Base-by-base conservation (phyloP, 1,139 yeast genomes). In the Blastobotrys illinoisensis region DNA sequence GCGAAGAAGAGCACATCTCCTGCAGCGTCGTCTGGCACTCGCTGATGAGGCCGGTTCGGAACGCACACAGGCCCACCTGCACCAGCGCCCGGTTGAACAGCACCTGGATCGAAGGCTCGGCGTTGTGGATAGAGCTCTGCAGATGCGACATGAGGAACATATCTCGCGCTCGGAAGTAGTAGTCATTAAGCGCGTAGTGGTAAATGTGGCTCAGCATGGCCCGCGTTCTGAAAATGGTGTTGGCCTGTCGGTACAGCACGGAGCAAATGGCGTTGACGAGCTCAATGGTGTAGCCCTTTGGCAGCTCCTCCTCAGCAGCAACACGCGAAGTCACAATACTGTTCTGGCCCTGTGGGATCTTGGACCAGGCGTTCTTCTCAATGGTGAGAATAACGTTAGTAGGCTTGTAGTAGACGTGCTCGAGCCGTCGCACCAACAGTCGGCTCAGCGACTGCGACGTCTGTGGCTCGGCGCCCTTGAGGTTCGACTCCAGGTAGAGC, bases 51-150 rank as follows among this genome's bases (percentile, higher is more conserved):
- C 98, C 97, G 53, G 81, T 75, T 72, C 97, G 85, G 84, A 95
- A 95, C 16, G 99, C 99, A 71, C 96, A 85, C 63, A 95, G 79
- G 58, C 99, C 99, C 62, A 95, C 81, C 75, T 95, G 99, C 59
- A 90, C 97, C 64, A 95, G 80, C 14, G 97, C 90, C 73, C 99
- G 82, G 78, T 95, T 95, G 79, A 89, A 95, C 66, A 89, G 79
- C 56, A 93, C 91, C 78, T 93, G 99, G 63, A 93, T 76, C 48
- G 85, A 76, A 44, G 95, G 83, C 66, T 93, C 98, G 49, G 95
- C 86, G 52, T 83, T 80, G 72, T 88, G 89, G 65, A 93, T 88
- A 49, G 86, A 79, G 47, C 86, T 78, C 74, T 88, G 95, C 65
- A 91, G 77, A 71, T 89, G 95, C 16, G 97, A 87, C 75, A 83